phyloP scores from a whole-genome alignment of 352 stramenopile genomes.

The Phytophthora constricta region DNA sequence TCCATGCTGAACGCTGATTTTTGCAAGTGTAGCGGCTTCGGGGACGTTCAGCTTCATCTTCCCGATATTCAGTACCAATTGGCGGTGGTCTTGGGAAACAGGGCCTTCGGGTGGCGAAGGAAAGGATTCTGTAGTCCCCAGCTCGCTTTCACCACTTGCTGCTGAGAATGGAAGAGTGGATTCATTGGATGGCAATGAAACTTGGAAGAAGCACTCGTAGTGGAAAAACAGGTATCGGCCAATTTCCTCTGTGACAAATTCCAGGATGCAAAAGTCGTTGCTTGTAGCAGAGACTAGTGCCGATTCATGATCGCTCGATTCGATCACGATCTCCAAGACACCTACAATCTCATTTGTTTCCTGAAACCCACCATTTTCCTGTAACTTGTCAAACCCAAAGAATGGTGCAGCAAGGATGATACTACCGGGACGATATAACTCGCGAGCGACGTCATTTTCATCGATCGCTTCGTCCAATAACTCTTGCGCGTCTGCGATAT shows the following conservation, averaged over 20 bases:
- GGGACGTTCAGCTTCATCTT: slow-evolving; percentile 20
- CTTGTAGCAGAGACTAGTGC: slow-evolving; percentile 30
- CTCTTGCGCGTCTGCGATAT: slow-evolving; percentile 24
- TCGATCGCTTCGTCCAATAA: slow-evolving; percentile 21
- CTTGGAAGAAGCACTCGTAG: slow-evolving; percentile 71
- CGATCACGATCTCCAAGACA: slow-evolving; percentile 69
- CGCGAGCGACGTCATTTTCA: slow-evolving; percentile 34
- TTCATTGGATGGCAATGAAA: slow-evolving; percentile 12
- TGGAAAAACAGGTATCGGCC: slow-evolving; percentile 80
- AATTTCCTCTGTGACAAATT: slow-evolving; percentile 68
- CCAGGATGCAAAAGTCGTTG: slow-evolving; percentile 76
- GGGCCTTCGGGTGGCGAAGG: slow-evolving; percentile 39
- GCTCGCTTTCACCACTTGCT: background rate
- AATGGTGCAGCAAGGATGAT: slow-evolving; percentile 60
- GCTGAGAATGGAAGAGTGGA: slow-evolving; percentile 9
- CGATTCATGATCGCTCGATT: slow-evolving; percentile 19
- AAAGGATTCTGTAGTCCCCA: slow-evolving; percentile 30
- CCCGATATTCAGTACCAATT: slow-evolving; percentile 33
- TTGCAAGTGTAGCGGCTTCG: slow-evolving; percentile 26
- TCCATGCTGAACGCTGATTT: slow-evolving; percentile 42
- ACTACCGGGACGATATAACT: slow-evolving; percentile 50
- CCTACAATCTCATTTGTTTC: slow-evolving; percentile 54
- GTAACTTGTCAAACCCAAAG: slow-evolving; percentile 26
- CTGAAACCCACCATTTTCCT: slow-evolving; percentile 17
- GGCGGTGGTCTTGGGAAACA: slow-evolving; percentile 33